Base-by-base conservation (phyloP, 345 rosid species). In the Arabidopsis thaliana region DNA sequence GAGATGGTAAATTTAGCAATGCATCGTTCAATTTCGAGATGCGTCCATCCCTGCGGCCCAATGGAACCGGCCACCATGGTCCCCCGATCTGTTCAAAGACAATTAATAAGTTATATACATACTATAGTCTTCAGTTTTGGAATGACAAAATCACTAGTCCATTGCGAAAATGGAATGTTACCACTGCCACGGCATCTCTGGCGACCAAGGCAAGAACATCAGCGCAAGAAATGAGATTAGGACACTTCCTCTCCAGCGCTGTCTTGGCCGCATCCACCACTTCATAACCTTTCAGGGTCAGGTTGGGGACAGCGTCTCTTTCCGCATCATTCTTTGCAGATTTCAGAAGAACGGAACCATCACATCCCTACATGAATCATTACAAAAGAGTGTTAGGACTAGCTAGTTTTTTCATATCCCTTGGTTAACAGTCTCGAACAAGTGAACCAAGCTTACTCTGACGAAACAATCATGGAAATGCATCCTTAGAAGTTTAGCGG, bases 31-130 rank as follows among this genome's bases (percentile, higher is more conserved):
- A 1, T 23, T 3, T 62, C 8, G 93, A 86, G 61, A 86, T 70
- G 14, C 77, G 85, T 44, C 93, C 93, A 70, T 88, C 93, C 77
- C 89, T 88, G 40, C 93, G 60, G 0, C 93, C 93, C 0, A 84
- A 72, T 20, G 87, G 86, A 73, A 88, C 86, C 0, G 74, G 70
- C 92, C 91, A 90, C 52, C 7, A 78, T 8, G 91, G 88, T 63
- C 96, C 93, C 0, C 79, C 65, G 48, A 82, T 71, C 96, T 90
- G 77, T 41, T 67, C 40, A 56, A 38, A 60, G 2, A 11, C 11
- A 38, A 28, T 2, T 28, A 28, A 28, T 4, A 28, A 28, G 32
- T 28, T 28, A 28, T 28, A 28, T 28, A 28, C 32, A 28, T 28
- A 28, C 32, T 28, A 42, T 41, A 28, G 2, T 28, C 32, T 28